Conservation (phyloP, 306 rosid genomes). For the Mucuna pruriens region DNA sequence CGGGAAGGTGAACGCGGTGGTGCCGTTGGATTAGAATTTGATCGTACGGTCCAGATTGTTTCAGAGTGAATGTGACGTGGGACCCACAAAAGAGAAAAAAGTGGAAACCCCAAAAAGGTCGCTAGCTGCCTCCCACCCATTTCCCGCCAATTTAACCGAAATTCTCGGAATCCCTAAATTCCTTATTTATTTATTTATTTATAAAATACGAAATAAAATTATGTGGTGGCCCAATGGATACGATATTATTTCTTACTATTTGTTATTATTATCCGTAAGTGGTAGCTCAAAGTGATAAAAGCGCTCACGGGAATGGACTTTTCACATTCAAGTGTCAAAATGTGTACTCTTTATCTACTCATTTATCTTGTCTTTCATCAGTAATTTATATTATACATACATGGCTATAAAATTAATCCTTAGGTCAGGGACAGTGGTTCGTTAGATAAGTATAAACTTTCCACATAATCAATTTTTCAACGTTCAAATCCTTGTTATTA, state of each 20-base stretch:
- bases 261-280: not conserved
- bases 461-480: not conserved
- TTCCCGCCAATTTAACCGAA: slow-evolving; percentile 76
- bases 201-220: not conserved
- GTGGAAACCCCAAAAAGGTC: slow-evolving; percentile 38
- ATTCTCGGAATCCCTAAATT: slow-evolving; percentile 50
- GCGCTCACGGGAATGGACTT: slow-evolving; percentile 24
- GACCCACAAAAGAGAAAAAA: slow-evolving; percentile 26
- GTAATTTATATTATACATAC: too few species aligned
- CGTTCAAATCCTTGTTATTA: not conserved
- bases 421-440: not conserved
- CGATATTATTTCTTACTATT: not conserved
- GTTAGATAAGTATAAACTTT: not conserved
- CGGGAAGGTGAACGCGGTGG: slow-evolving; percentile 45
- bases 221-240: slow-evolving; percentile 35
- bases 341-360: not conserved
- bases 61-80: slow-evolving; percentile 36
- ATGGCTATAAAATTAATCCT: not conserved
- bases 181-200: not conserved
- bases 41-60: slow-evolving; percentile 42
- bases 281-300: slow-evolving; percentile 33
- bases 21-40: slow-evolving; percentile 54
- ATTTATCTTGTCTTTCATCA: not conserved
- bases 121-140: slow-evolving; percentile 45
- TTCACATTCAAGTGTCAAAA: not conserved